Evolutionary conservation across 495 filamentous ascomycete genomes (phyloP).

Genomic region (Tuber umbilicatum): DNA sequence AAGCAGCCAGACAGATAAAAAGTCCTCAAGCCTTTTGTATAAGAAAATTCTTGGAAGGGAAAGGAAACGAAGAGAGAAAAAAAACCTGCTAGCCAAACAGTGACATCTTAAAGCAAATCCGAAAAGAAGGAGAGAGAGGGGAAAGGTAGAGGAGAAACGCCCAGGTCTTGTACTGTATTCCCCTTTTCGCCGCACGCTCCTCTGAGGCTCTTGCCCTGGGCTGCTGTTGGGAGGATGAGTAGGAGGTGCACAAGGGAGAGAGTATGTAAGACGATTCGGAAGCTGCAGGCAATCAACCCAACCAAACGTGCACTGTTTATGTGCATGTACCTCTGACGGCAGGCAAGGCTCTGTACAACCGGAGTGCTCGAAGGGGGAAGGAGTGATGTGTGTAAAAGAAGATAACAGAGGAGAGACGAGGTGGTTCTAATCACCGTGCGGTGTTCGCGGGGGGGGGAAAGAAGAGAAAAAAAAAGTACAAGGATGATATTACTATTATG

Average conservation of each 20-base stretch:
- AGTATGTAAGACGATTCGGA: not conserved
- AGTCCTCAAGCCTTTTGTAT: constrained; percentile 13
- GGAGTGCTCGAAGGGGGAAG: not conserved
- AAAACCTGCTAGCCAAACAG: not conserved
- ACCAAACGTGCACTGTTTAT: not conserved
- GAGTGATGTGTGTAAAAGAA: not conserved
- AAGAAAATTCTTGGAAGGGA: not conserved
- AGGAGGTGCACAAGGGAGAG: not conserved
- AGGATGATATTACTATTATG: not conserved
- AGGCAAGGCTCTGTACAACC: not conserved
- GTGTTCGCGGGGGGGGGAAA: not conserved
- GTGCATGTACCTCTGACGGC: not conserved
- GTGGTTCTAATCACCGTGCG: not conserved
- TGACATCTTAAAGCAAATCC: not conserved
- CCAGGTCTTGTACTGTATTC: not conserved
- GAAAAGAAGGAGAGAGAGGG: not conserved
- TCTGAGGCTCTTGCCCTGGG: not conserved
- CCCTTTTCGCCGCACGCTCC: not conserved
- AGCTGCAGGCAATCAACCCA: not conserved
- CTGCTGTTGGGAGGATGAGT: not conserved
- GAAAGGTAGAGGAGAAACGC: not conserved
- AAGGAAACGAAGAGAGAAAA: not conserved
- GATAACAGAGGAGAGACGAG: not conserved
- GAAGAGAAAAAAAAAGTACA: not conserved
- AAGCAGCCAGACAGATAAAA: not conserved